Evolutionary conservation across 495 filamentous ascomycete genomes (phyloP).

Genomic region (Hyaloscypha finlandica): DNA sequence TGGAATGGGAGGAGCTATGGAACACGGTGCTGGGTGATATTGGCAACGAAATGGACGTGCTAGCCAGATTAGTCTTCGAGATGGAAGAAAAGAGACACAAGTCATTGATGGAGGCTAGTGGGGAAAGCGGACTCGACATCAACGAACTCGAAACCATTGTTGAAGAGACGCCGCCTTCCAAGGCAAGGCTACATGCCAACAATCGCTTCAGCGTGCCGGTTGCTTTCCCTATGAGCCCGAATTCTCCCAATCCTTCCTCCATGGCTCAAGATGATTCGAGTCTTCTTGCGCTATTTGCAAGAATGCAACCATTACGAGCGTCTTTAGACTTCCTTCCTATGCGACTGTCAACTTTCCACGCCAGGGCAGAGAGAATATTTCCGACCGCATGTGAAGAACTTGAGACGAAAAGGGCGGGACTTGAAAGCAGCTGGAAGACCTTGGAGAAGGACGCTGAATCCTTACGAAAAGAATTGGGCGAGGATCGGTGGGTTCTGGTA

Average conservation of each 20-base stretch:
- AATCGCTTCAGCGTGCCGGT: slow-evolving; percentile 70
- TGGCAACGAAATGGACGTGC: slow-evolving; percentile 81
- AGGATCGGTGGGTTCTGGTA: slow-evolving; percentile 93
- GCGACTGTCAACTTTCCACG: slow-evolving; percentile 82
- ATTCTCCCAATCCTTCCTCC: slow-evolving; percentile 57
- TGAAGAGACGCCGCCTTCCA: slow-evolving; percentile 74
- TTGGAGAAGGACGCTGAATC: slow-evolving; percentile 87
- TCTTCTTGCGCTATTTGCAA: slow-evolving; percentile 83
- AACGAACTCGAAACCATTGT: slow-evolving; percentile 92
- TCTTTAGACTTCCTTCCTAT: slow-evolving; percentile 97
- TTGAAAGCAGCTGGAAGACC: slow-evolving; percentile 79
- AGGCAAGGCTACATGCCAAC: slow-evolving; percentile 38
- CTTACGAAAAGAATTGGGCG: slow-evolving; percentile 82
- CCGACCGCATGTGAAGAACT: slow-evolving; percentile 90
- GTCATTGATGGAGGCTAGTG: slow-evolving; percentile 58
- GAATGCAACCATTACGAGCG: slow-evolving; percentile 91
- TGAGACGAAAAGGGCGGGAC: slow-evolving; percentile 62
- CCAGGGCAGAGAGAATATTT: slow-evolving; percentile 72
- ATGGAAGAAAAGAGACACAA: slow-evolving; percentile 93
- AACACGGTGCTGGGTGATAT: slow-evolving; percentile 92
- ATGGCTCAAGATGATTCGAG: slow-evolving; percentile 77
- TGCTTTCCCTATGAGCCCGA: slow-evolving; percentile 54
- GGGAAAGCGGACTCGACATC: slow-evolving; percentile 69
- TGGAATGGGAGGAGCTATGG: slow-evolving; percentile 99
- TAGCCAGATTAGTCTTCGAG: slow-evolving; percentile 84